These are phyloP conservation scores for Backusella luteola DNA, from an alignment of 192 early-diverging fungal genomes.

Conservation along the genomic window DNA sequence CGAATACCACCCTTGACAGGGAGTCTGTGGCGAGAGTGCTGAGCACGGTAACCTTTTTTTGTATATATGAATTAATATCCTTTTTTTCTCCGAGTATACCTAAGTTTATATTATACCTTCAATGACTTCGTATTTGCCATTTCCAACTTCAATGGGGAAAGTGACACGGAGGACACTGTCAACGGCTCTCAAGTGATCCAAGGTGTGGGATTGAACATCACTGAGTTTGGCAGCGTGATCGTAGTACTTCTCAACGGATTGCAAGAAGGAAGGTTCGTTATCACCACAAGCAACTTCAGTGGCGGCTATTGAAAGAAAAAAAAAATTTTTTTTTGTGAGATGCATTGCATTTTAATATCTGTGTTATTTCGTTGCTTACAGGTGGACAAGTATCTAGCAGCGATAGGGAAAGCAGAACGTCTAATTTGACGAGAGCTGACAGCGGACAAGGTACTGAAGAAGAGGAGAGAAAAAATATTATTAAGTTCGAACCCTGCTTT, in stretches of 20 bases:
- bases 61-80: not conserved
- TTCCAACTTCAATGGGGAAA: conserved; percentile 71
- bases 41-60: conserved; percentile 68
- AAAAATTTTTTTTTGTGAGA: not conserved
- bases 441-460: conserved; percentile 1
- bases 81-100: not conserved
- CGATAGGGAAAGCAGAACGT: conserved; percentile 24
- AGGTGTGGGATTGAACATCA: conserved; percentile 52
- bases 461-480: not conserved
- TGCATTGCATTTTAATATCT: not conserved
- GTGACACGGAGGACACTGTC: conserved; percentile 73
- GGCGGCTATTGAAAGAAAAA: conserved; percentile 31
- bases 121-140: conserved; percentile 67
- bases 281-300: conserved; percentile 57
- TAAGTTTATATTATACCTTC: conserved; percentile 27
- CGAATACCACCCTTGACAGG: conserved; percentile 85
- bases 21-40: conserved; percentile 80
- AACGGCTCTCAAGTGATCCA: conserved; percentile 69
- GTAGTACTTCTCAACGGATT: conserved; percentile 70
- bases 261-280: conserved; percentile 69
- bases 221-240: conserved; percentile 72
- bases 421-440: not conserved
- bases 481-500: not conserved
- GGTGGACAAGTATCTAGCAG: conserved; percentile 27
- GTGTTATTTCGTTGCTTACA: conserved; percentile 2